A percentile compares a stretch with the other conserved stretches of the same genome.
These are phyloP conservation scores for Balansia obtecta DNA, from an alignment of 2,329 filamentous ascomycete species.

Conservation along the genomic window DNA sequence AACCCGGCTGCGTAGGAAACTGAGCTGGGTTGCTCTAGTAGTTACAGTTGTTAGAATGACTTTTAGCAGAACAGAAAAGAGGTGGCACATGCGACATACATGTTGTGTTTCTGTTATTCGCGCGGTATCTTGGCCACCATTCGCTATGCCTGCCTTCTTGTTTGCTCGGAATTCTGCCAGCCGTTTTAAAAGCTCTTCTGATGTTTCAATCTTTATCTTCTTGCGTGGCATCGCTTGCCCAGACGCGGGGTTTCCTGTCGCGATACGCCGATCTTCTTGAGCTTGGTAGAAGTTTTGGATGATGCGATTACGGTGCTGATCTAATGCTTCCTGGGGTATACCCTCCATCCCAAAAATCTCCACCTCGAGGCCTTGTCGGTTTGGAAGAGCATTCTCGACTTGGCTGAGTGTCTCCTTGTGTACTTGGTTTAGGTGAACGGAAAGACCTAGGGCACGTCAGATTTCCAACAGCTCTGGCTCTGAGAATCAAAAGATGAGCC, in stretches of 20 bases:
- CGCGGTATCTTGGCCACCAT: neutral
- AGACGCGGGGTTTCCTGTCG: slow-evolving; percentile 72
- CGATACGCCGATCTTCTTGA: slow-evolving; percentile 68
- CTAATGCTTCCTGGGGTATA: slow-evolving; percentile 73
- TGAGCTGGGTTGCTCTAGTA: slow-evolving; percentile 14
- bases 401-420: slow-evolving; percentile 84
- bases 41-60: slow-evolving; percentile 9
- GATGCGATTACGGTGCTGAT: slow-evolving; percentile 77
- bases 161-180: slow-evolving; percentile 65
- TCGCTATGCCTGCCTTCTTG: slow-evolving; percentile 19
- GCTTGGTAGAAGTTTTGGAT: slow-evolving; percentile 75
- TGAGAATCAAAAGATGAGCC: no score
- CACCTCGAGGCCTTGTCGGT: slow-evolving; percentile 72
- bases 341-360: slow-evolving; percentile 99
- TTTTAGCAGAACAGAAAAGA: neutral
- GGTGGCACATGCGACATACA: slow-evolving; percentile 6
- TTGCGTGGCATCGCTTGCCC: slow-evolving; percentile 50
- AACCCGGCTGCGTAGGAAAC: slow-evolving; percentile 12
- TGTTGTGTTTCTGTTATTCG: slow-evolving; percentile 14
- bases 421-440: slow-evolving; percentile 95
- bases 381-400: slow-evolving; percentile 86
- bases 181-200: slow-evolving; percentile 69
- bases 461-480: neutral
- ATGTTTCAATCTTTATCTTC: slow-evolving; percentile 60
- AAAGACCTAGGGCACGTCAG: slow-evolving; percentile 51